Evolutionary conservation across 2,329 filamentous ascomycete species (phyloP), one percentile per base, ranked within the genome.

Genomic region (Cladosporium sp.): DNA sequence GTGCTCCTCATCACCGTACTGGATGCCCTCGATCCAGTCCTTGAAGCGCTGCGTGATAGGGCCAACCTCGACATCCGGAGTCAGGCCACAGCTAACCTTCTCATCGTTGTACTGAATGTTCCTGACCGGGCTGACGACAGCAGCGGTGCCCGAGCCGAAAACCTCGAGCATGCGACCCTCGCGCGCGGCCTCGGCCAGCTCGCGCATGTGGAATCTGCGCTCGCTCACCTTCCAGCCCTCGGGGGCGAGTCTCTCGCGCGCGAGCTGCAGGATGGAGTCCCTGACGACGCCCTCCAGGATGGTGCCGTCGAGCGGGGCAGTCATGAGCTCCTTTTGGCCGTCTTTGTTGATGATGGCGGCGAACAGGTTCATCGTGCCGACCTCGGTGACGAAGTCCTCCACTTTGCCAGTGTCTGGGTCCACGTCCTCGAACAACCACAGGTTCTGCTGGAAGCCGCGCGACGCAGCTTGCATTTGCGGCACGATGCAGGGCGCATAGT

Each of bases 331-430:
- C 66, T 91, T 92, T 73, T 91, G 81, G 7, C 92, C 93, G 11
- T 89, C 93, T 77, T 88, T 88, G 76, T 95, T 84, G 73, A 83
- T 84, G 61, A 97, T 73, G 37, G 87, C 91, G 27, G 86, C 85
- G 65, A 97, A 99, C 68, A 99, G 84, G 74, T 99, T 99, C 93
- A 99, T 99, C 52, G 93, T 97, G 64, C 93, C 93, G 51, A 96
- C 93, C 73, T 99, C 93, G 41, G 93, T 99, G 52, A 97, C 85
- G 65, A 86, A 96, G 70, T 97, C 89, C 71, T 97, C 89, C 42
- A 61, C n/a, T 39, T 60, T 53, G 12, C 66, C 66, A 4, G 60
- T 62, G 40, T 56, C 57, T 7, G 58, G 56, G 44, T 64, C 64
- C 5, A 61, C 43, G 65, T 95, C 85, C 38, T 91, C 91, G 67